Evolutionary conservation across 2,329 filamentous ascomycete species (phyloP), one percentile per base, ranked within the genome.

Genomic region (Trichoderma sp.): DNA sequence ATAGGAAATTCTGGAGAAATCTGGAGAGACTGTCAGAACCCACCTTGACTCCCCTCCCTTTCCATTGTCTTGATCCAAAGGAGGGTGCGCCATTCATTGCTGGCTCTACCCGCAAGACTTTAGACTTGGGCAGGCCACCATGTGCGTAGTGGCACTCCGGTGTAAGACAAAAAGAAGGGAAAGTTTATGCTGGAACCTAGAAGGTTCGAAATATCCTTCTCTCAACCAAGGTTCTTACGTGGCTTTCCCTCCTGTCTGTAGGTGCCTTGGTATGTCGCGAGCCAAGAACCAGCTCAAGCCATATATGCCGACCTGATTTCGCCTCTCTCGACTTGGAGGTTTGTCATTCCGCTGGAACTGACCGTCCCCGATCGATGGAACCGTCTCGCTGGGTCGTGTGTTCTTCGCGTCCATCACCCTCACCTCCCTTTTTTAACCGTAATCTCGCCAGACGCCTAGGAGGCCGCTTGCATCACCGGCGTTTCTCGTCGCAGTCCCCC

Each of bases 1-100:
- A 59, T 48, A 48, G 56, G 56, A 7, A 59, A 59, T 59, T 14
- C 45, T 34, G 28, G 45, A 47, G 44, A 7, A 48, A n/a, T 26
- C 39, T 48, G 56, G 39, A 24, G 19, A 59, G 14, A 59, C 56
- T 12, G 2, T 34, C 12, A 34, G 30, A 34, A 34, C 28, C 28
- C 28, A n/a, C 3, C 26, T 28, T 7, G 3, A 3, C 26, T 28
- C 3, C 26, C 26, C 26, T 10, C 30, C 10, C 30, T 34, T 34
- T 12, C 12, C 30, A 34, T 34, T 34, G 30, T 12, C 30, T 12
- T 34, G 30, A 12, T 7, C 7, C 28, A 30, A 34, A 34, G 30
- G 30, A 34, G 30, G 30, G 30, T 34, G 30, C 30, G 30, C 30
- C 30, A 34, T 34, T 34, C n/a, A n/a, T n/a, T n/a, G 30, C 30